Base-by-base conservation (phyloP, 352 stramenopile species). In the Globisporangium irregulare region DNA sequence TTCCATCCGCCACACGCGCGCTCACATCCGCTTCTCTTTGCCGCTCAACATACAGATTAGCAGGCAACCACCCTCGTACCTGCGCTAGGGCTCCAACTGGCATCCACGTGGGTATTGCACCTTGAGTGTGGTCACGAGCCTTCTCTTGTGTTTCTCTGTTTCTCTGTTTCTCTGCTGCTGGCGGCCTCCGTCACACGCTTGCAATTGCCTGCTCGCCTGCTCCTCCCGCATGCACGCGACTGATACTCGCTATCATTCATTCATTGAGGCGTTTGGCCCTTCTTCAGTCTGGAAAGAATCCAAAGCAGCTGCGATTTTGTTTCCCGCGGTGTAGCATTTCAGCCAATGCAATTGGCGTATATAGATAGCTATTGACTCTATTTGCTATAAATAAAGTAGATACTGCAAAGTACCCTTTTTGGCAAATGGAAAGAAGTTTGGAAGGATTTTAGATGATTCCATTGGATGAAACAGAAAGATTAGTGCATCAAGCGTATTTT, bases 221-320 rank as follows among this genome's bases (percentile, higher is more conserved):
- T 57, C 51, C 51, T 36, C 24, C 51, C 51, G 14, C 51, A 58
- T 58, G 24, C 51, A 58, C 22, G 51, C 51, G 24, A 34, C 51
- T 46, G 38, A 46, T 46, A 56, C n/a, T 56, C 22, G 5, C 9
- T 46, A 46, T 46, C 38, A 20, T 43, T 29, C 24, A 22, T n/a
- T 58, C 51, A 58, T 58, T 58, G 51, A 58, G 51, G 22, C 51
- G 24, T 25, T 58, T 34, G 50, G 50, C n/a, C 50, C 50, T 56
- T 56, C 50, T 56, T 56, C 50, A 56, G 50, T 32, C 24, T 20
- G 24, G 51, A 34, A 58, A 58, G 51, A 58, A 58, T 58, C 51
- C 24, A 58, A 58, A 58, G 51, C 51, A 58, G 51, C 51, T 58
- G 51, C 51, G 51, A 18, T 18, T 46, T 46, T 57, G 18, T 22